Evolutionary conservation across 208 protist species (phyloP).

Genomic region (Tritrichomonas musculus): DNA sequence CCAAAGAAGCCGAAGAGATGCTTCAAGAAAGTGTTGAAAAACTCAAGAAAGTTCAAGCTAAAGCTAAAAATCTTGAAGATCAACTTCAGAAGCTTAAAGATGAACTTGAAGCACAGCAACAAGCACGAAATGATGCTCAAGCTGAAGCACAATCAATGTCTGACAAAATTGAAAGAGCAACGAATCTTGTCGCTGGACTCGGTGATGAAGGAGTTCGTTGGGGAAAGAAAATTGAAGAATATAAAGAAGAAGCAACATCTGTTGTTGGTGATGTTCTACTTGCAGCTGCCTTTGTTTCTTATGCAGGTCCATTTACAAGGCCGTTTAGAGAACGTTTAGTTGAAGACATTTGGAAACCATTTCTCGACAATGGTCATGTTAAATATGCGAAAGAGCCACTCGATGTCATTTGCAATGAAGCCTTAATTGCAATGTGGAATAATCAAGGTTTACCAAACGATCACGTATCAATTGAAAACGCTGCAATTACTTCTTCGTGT

Average conservation of each 20-base stretch:
- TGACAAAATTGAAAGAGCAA: slow-evolving; percentile 57
- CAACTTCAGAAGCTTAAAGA: slow-evolving; percentile 76
- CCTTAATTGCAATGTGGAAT: slow-evolving; percentile 81
- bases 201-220: slow-evolving; percentile 89
- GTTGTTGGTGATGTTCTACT: slow-evolving; percentile 91
- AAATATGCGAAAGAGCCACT: slow-evolving; percentile 78
- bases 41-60: slow-evolving; percentile 43
- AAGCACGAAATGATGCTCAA: slow-evolving; percentile 62
- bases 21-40: too few relatives aligned
- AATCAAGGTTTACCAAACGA: slow-evolving; percentile 91
- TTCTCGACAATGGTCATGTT: slow-evolving; percentile 71
- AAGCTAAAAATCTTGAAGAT: slow-evolving; percentile 73
- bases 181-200: slow-evolving; percentile 83
- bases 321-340: slow-evolving; percentile 78
- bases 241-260: slow-evolving; percentile 70
- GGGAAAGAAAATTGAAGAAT: slow-evolving; percentile 74
- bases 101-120: slow-evolving; percentile 81
- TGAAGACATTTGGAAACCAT: slow-evolving; percentile 75
- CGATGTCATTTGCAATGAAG: slow-evolving; percentile 70
- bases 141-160: slow-evolving; percentile 40
- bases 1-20: slow-evolving; percentile 58
- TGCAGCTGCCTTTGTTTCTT: slow-evolving; percentile 86
- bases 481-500: slow-evolving; percentile 81
- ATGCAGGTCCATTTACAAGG: slow-evolving; percentile 92
- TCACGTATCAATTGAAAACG: slow-evolving; percentile 89